Evolutionary conservation across 306 rosid genomes (phyloP), one percentile per base, ranked within the genome.

Genomic region (Adenanthera pavonina): DNA sequence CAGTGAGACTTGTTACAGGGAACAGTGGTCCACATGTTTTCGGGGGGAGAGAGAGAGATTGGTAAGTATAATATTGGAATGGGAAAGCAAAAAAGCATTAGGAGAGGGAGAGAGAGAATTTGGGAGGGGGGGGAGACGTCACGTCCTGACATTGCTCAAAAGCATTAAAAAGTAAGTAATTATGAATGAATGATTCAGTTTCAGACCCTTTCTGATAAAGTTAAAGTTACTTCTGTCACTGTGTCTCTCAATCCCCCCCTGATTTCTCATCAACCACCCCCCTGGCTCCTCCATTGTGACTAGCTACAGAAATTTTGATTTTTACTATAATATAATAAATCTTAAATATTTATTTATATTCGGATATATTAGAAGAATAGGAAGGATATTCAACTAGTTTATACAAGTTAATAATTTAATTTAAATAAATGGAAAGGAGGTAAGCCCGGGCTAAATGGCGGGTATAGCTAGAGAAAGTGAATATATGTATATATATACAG

Each of bases 121-220:
- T 67, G 30, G 1, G 30, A 25, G 1, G 30, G 1, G 30, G 30
- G 79, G 88, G 78, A 85, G 3, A 84, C 54, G 90, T 90, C 92
- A 86, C 89, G 86, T 87, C 91, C 35, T 71, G 80, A 82, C 78
- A 78, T 83, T 82, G 81, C 85, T 69, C 86, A 81, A 77, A 74
- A 61, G 85, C 80, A 77, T 86, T 77, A 84, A 92, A 88, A 89
- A 88, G 87, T 69, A 67, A 72, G 92, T 89, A 86, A 92, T 92
- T 87, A 92, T 92, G 97, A 92, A 85, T 85, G 97, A 88, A 92
- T 90, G 91, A 90, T 92, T 92, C 93, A 90, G 64, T 86, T 48
- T 79, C 86, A 84, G 90, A 85, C 71, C 82, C 86, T 90, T 84
- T 80, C 44, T 86, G 82, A 62, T 83, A 88, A 92, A 86, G 90